These are phyloP conservation scores for Wickerhamiella dianesei DNA, from an alignment of 805 yeast species.

Conservation along the genomic window DNA sequence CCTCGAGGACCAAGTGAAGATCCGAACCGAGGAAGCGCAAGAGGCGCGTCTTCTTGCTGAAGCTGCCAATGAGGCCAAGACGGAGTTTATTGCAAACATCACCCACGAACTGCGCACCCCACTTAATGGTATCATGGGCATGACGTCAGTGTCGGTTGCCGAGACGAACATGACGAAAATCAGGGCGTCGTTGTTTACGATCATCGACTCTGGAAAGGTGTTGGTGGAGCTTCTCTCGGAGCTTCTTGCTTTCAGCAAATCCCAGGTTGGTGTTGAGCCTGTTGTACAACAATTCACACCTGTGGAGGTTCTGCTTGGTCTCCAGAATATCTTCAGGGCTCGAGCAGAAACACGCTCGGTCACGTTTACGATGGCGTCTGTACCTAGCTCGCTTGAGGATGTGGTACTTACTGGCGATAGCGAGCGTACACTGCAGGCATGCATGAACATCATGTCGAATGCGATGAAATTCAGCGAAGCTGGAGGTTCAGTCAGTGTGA, in stretches of 20 bases:
- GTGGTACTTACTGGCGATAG: conserved; percentile 66
- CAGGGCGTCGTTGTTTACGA: conserved; percentile 60
- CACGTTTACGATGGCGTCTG: conserved; percentile 44
- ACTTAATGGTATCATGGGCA: conserved; percentile 87
- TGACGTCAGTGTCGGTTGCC: conserved; percentile 89
- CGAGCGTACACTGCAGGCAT: conserved; percentile 76
- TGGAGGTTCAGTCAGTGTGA: conserved; percentile 22
- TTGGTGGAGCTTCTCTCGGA: conserved; percentile 82
- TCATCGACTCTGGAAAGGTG: conserved; percentile 85
- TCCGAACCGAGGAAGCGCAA: conserved; percentile 80
- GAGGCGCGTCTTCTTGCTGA: conserved; percentile 28
- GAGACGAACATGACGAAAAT: conserved; percentile 59
- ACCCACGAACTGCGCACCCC: conserved; percentile 94
- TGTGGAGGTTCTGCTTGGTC: conserved; percentile 64
- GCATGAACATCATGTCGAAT: conserved; percentile 84
- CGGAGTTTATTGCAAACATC: conserved; percentile 83
- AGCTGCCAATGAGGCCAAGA: conserved; percentile 89
- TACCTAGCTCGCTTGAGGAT: conserved; percentile 37
- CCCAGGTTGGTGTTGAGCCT: conserved; percentile 71
- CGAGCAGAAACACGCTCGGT: conserved; percentile 50
- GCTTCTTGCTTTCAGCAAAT: conserved; percentile 76
- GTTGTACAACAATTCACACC: conserved; percentile 70
- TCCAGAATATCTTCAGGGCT: conserved; percentile 62
- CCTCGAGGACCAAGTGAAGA: conserved; percentile 76
- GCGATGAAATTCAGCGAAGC: conserved; percentile 85